These are phyloP conservation scores for Mycena sp. DNA, from an alignment of 1,284 basidiomycete genomes.

Conservation along the genomic window DNA sequence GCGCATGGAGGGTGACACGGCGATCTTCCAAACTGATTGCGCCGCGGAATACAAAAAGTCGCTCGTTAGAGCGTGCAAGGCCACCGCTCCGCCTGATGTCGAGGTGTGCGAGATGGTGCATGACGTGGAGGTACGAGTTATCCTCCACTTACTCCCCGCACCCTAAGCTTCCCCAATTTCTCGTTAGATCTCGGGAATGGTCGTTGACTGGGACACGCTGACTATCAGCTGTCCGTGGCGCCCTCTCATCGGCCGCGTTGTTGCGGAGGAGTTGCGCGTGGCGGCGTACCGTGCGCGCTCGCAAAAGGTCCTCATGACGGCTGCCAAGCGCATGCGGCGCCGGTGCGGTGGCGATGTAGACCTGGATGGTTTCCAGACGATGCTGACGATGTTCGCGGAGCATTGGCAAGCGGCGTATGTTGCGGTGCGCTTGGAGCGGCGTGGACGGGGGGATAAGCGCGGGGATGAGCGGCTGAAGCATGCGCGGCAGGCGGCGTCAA, in stretches of 20 bases:
- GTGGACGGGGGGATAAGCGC: neutral
- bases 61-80: neutral
- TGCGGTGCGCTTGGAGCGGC: neutral
- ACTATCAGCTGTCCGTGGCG: conserved; percentile 18
- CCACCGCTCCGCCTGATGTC: neutral
- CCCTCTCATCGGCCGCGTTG: conserved; percentile 3
- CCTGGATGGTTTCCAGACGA: neutral
- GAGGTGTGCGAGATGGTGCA: conserved; percentile 3
- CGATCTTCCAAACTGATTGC: conserved; percentile 4
- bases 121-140: conserved; percentile 7
- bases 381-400: neutral
- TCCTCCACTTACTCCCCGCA: neutral
- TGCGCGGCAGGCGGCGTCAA: neutral
- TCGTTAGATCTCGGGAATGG: conserved; percentile 17
- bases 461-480: conserved; percentile 11
- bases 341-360: neutral
- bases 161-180: neutral
- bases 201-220: conserved; percentile 17
- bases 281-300: neutral
- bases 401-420: neutral
- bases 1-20: conserved; percentile 7
- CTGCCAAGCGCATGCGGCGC: neutral
- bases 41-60: neutral
- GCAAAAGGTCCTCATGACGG: neutral
- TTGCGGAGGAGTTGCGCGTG: conserved; percentile 20